Evolutionary conservation across 2,329 filamentous ascomycete genomes (phyloP).

Genomic region (Ambrosiella cleistominuta): DNA sequence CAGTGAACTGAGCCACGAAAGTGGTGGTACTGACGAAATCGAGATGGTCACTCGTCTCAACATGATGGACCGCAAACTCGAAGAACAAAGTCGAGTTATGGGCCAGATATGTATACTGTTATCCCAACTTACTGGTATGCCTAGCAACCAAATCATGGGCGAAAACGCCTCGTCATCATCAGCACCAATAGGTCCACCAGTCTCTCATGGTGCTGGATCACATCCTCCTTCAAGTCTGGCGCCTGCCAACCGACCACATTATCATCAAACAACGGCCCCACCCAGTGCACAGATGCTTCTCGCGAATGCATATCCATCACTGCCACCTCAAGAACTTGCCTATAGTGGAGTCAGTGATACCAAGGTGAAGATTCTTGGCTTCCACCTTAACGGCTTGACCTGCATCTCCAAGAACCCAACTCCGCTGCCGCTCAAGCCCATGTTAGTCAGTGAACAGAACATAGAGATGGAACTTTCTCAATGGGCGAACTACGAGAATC

Average conservation of each 20-base stretch:
- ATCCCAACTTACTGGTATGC: not conserved
- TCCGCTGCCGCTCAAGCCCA: slow-evolving; percentile 3
- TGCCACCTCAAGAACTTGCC: not conserved
- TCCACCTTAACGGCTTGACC: slow-evolving; percentile 10
- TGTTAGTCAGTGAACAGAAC: not conserved
- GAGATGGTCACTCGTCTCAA: not conserved
- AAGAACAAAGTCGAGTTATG: not conserved
- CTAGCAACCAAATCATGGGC: not conserved
- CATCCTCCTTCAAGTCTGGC: too few species aligned
- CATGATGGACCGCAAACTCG: not conserved
- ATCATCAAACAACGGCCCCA: too few species aligned
- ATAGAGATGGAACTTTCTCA: not conserved
- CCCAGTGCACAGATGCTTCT: too few species aligned
- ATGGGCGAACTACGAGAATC: slow-evolving; percentile 10
- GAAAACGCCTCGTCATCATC: too few species aligned
- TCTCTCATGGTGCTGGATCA: too few species aligned
- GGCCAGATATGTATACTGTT: not conserved
- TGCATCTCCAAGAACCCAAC: slow-evolving; percentile 4
- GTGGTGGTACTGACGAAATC: not conserved
- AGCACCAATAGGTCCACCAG: too few species aligned
- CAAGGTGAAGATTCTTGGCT: slow-evolving; percentile 7
- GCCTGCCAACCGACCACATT: too few species aligned
- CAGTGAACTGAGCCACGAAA: not conserved
- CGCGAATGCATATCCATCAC: not conserved
- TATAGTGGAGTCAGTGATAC: not conserved